Conservation (phyloP, 2,329 filamentous ascomycete genomes). For the Emergomyces orientalis region DNA sequence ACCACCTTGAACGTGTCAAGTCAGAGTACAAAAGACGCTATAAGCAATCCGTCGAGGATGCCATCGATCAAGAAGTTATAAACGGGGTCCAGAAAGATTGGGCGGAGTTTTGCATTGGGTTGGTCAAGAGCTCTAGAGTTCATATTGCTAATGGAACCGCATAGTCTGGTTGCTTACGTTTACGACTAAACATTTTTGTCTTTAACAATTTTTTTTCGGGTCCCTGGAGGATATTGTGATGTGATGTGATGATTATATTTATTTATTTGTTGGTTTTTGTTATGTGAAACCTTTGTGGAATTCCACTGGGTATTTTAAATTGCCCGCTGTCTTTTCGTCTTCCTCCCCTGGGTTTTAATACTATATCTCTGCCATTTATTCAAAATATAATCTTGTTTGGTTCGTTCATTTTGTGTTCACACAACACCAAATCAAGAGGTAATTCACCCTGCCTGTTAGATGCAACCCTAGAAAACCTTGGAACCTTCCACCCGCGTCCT, state of each 20-base stretch:
- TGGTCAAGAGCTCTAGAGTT: conserved; percentile 38
- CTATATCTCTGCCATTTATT: not conserved
- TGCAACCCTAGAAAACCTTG: not conserved
- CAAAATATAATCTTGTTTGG: not conserved
- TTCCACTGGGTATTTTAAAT: not conserved
- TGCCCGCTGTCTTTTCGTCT: not conserved
- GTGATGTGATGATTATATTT: not conserved
- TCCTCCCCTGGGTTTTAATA: not conserved
- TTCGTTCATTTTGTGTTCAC: not conserved
- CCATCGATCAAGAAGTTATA: conserved; percentile 65
- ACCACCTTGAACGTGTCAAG: conserved; percentile 73
- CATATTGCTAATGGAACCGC: conserved; percentile 10
- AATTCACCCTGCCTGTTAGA: not conserved
- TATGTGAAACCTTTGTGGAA: not conserved
- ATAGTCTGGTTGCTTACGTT: not conserved
- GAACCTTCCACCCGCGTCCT: not conserved
- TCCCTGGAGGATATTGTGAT: not conserved
- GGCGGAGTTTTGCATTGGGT: conserved; percentile 62
- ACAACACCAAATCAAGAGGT: not conserved
- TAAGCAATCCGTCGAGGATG: conserved; percentile 61
- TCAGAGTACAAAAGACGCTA: conserved; percentile 71
- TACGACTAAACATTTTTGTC: not conserved
- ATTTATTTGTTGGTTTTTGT: not conserved
- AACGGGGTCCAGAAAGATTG: conserved; percentile 51
- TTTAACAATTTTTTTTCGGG: not conserved